Conservation (phyloP, 2,329 filamentous ascomycete species). For the Ceratocystis colombiana region DNA sequence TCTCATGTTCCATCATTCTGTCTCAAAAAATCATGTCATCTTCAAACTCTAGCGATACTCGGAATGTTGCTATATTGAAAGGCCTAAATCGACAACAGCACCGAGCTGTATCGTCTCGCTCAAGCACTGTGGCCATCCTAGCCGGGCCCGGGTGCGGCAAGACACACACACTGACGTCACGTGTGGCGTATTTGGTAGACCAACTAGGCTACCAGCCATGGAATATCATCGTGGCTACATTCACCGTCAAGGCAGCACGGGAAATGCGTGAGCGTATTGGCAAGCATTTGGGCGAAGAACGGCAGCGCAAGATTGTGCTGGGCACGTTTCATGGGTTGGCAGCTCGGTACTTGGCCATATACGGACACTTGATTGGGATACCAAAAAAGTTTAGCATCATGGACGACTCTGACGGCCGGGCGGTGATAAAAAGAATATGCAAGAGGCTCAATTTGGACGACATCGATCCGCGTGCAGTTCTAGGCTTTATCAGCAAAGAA, state of each 20-base stretch:
- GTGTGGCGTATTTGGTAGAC: constrained; percentile 78
- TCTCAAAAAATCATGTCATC: neutral
- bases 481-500: constrained; percentile 62
- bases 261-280: constrained; percentile 90
- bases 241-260: constrained; percentile 85
- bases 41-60: neutral
- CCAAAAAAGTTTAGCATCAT: constrained; percentile 81
- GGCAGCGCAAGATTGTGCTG: constrained; percentile 67
- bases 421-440: constrained; percentile 72
- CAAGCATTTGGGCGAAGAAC: constrained; percentile 64
- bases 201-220: constrained; percentile 62
- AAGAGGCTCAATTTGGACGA: constrained; percentile 54
- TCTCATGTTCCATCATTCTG: neutral
- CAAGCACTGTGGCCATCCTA: constrained; percentile 53
- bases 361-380: constrained; percentile 76
- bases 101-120: constrained; percentile 45
- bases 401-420: constrained; percentile 68
- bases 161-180: constrained; percentile 87
- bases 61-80: neutral
- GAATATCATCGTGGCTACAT: constrained; percentile 90
- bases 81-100: constrained; percentile 33
- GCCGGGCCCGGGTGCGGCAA: constrained; percentile 69
- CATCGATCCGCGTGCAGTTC: constrained; percentile 61
- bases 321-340: constrained; percentile 95
- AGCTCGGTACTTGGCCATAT: constrained; percentile 69